Evolutionary conservation across 768 basidiomycete species (phyloP), one percentile per base, ranked within the genome.

Genomic region (Sistotremastrum niveocremeum): DNA sequence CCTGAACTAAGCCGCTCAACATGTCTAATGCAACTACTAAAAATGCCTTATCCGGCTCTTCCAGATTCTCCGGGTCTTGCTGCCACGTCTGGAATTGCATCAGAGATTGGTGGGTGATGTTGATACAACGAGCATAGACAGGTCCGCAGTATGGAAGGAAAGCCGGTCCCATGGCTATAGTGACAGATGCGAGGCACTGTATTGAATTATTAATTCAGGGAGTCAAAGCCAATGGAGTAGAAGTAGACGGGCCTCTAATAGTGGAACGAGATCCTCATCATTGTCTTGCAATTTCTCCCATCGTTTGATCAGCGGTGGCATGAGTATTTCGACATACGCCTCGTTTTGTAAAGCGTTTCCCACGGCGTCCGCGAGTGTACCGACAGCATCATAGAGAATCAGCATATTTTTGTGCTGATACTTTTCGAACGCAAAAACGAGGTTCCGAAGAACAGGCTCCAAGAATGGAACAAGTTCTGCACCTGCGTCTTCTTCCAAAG

Each of bases 341-440:
- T 87, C 74, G 59, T 91, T 87, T 57, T 84, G 80, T 51, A 99
- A 65, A 4, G 89, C 85, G 36, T 80, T 60, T 3, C 93, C 93
- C 39, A 99, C 95, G 4, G 93, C 90, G 58, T 99, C 95, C 5
- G 95, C 95, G 35, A 99, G 71, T 1, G 95, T 99, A 5, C 95
- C 95, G 40, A 99, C 84, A n/a, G 95, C 95, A 56, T 99, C 95
- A 58, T 98, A 98, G 33, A 99, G 67, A 49, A 98, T 99, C 53
- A 99, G 75, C 76, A 98, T 82, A 61, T 99, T 99, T 74, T 98
- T 98, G 65, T 95, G 93, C 60, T 99, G 95, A 63, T 99, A 99
- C 65, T 95, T 97, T 47, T 86, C 78, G 63, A 98, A 99, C 1
- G 95, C 95, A 52, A 88, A 79, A 35, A 98, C 93, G 45, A 99